Conservation (phyloP, 768 basidiomycete genomes). For the Auriscalpium orientale region DNA sequence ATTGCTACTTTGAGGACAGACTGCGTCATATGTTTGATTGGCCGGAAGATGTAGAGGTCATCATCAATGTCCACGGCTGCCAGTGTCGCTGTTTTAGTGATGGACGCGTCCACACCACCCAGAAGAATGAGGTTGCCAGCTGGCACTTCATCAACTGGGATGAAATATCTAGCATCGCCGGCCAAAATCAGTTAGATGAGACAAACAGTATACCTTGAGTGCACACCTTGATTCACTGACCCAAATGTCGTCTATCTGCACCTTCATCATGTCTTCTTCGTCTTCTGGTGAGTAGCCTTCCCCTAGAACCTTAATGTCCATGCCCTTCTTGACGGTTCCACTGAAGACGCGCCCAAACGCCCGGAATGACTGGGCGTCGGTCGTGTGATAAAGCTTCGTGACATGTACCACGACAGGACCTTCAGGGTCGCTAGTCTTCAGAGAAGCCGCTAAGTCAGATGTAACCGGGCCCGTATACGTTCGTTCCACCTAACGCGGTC, state of each 20-base stretch:
- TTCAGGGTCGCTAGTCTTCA: constrained; percentile 76
- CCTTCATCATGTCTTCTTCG: constrained; percentile 94
- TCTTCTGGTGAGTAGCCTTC: constrained; percentile 99
- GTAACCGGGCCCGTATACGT: constrained; percentile 88
- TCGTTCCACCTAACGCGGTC: constrained; percentile 50
- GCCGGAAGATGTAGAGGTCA: constrained; percentile 91
- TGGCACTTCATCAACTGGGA: constrained; percentile 80
- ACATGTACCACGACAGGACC: constrained; percentile 92
- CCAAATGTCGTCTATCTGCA: constrained; percentile 81
- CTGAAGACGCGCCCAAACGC: constrained; percentile 93
- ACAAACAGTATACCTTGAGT: background rate
- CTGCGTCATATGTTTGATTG: constrained; percentile 94
- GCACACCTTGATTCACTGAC: constrained; percentile 81
- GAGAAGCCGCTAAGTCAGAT: constrained; percentile 66
- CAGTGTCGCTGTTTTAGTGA: constrained; percentile 91
- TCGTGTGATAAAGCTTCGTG: constrained; percentile 91
- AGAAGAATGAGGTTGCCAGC: constrained; percentile 92
- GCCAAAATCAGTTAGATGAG: background rate
- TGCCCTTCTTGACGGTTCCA: constrained; percentile 79
- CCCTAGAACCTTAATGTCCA: constrained; percentile 90
- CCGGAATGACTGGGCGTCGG: constrained; percentile 93
- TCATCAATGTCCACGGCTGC: constrained; percentile 67
- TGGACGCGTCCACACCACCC: constrained; percentile 88
- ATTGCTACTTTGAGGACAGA: constrained; percentile 97
- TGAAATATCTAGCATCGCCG: constrained; percentile 60